A percentile compares a stretch with the other conserved stretches of the same genome.
Evolutionary conservation across 2,329 filamentous ascomycete genomes (phyloP).

Genomic region (Phialemoniopsis sp.): DNA sequence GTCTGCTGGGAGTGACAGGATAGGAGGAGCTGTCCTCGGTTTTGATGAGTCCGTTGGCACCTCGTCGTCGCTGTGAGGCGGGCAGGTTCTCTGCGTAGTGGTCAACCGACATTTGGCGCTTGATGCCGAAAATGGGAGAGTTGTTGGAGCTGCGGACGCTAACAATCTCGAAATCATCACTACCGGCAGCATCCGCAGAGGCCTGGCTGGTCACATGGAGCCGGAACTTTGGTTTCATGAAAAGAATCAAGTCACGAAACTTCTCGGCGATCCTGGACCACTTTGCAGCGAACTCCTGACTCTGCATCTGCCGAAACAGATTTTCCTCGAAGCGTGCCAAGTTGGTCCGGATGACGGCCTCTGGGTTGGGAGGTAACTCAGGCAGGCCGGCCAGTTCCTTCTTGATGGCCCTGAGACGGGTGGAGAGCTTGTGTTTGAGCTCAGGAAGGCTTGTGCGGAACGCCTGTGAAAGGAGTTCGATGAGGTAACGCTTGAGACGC

Average conservation of each 20-base stretch:
- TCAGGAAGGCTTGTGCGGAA: constrained; percentile 37
- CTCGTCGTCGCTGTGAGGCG: constrained; percentile 6
- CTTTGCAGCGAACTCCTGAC: constrained; percentile 36
- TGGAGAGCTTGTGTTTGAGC: constrained; percentile 48
- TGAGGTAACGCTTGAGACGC: constrained; percentile 46
- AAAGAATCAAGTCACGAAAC: constrained; percentile 44
- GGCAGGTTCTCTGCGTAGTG: constrained; percentile 3
- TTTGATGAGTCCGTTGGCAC: constrained; percentile 13
- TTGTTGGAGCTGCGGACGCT: too few species aligned
- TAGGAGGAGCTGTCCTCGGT: constrained; percentile 11
- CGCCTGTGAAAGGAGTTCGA: constrained; percentile 47
- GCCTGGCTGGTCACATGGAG: constrained; percentile 29
- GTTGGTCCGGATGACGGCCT: constrained; percentile 58
- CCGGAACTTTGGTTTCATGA: constrained; percentile 40
- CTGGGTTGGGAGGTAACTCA: constrained; percentile 63
- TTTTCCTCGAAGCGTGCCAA: constrained; percentile 53
- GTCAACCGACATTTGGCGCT: constrained; percentile 4
- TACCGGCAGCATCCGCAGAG: constrained; percentile 7
- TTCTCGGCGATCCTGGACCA: constrained; percentile 43
- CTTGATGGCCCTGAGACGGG: constrained; percentile 46
- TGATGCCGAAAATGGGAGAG: not conserved
- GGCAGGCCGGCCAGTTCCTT: constrained; percentile 55
- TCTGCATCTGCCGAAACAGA: constrained; percentile 38
- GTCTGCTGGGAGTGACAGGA: not conserved
- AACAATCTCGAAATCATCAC: not conserved